phyloP scores from a whole-genome alignment of 1,284 basidiomycete genomes.

The Irpex sp. region DNA sequence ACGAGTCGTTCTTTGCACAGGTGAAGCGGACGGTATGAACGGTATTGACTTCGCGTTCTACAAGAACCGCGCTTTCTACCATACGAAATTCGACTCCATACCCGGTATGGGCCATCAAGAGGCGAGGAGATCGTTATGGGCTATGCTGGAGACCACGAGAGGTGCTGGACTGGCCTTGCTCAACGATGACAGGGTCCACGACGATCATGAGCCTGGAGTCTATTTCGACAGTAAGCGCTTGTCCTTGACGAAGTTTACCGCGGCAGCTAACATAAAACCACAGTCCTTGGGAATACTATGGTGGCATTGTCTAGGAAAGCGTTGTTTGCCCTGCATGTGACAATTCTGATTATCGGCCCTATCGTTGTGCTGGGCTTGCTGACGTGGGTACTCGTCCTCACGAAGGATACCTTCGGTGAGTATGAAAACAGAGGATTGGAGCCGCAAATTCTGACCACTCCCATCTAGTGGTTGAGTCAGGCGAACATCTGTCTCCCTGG shows the following conservation, averaged over 20 bases:
- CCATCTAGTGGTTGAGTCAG: not conserved
- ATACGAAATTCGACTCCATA: constrained; percentile 64
- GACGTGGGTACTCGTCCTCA: constrained; percentile 23
- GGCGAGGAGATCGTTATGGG: constrained; percentile 57
- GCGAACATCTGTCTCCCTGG: not conserved
- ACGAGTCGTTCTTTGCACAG: not conserved
- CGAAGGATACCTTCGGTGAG: constrained; percentile 19
- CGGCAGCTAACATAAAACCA: not conserved
- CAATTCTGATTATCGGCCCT: constrained; percentile 60
- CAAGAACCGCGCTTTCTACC: constrained; percentile 61
- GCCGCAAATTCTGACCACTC: not conserved
- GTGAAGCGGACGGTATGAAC: constrained; percentile 40
- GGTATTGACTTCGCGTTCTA: constrained; percentile 76
- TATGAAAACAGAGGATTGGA: not conserved
- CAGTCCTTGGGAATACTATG: constrained; percentile 60
- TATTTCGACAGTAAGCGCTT: constrained; percentile 70
- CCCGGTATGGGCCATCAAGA: constrained; percentile 45
- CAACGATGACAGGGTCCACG: constrained; percentile 32
- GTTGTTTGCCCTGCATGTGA: constrained; percentile 54
- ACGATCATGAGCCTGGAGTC: constrained; percentile 37
- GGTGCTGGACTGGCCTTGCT: constrained; percentile 53
- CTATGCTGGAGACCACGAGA: constrained; percentile 64
- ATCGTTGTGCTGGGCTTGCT: constrained; percentile 46
- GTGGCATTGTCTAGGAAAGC: constrained; percentile 49
- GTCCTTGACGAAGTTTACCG: not conserved